Percentiles rank a stretch among this genome's conserved stretches.
These are phyloP conservation scores for Dendrobium officinale DNA, from an alignment of 106 monocot genomes.

Conservation along the genomic window DNA sequence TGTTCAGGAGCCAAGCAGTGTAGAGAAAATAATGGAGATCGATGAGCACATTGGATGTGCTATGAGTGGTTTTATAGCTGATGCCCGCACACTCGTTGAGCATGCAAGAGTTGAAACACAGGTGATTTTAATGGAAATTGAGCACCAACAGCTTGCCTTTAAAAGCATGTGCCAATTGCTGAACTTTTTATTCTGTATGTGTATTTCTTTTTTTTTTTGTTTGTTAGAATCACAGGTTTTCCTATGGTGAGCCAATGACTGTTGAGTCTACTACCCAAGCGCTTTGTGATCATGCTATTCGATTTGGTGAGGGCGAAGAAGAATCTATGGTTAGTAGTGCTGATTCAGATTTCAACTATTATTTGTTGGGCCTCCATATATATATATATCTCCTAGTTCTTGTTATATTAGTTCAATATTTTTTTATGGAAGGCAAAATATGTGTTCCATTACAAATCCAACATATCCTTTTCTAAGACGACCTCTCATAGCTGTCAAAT, in stretches of 20 bases:
- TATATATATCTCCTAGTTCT: background rate
- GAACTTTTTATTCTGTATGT: background rate
- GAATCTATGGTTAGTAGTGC: slow-evolving; percentile 60
- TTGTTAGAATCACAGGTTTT: slow-evolving; percentile 82
- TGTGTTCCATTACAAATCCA: background rate
- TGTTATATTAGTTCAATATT: background rate
- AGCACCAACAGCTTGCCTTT: background rate
- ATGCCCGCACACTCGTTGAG: slow-evolving; percentile 84
- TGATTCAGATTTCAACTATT: background rate
- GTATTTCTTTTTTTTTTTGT: background rate
- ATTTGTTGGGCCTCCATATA: background rate
- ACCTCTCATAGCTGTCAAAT: background rate
- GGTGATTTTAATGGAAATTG: slow-evolving; percentile 12
- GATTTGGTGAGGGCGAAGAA: slow-evolving; percentile 89
- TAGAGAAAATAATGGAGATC: slow-evolving; percentile 94
- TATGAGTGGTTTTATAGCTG: slow-evolving; percentile 90
- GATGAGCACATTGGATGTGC: slow-evolving; percentile 92
- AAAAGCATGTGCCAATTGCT: background rate
- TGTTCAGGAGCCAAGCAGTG: slow-evolving; percentile 78
- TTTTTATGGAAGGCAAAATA: background rate
- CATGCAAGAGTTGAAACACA: slow-evolving; percentile 92
- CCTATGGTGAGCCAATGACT: slow-evolving; percentile 80
- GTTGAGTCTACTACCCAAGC: slow-evolving; percentile 86
- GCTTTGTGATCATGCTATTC: slow-evolving; percentile 84
- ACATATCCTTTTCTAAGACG: background rate